phyloP scores from a whole-genome alignment of 2,329 filamentous ascomycete species.

The Trichoderma asperellum region DNA sequence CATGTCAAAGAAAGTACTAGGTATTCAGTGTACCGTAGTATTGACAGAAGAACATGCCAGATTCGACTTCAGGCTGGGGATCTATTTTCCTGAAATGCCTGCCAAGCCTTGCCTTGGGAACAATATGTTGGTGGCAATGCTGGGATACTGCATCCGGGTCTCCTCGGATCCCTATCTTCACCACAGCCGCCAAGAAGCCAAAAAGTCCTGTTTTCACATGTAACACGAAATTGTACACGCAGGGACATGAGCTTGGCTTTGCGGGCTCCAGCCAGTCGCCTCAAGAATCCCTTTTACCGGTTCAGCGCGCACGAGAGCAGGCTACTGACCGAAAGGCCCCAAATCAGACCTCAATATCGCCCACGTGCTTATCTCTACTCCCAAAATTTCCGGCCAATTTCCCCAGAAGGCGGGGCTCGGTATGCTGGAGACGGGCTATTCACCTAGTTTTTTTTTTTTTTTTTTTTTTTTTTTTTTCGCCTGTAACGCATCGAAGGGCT shows the following conservation, averaged over 20 bases:
- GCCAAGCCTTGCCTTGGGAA: background rate
- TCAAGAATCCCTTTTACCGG: background rate
- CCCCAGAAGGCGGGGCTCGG: constrained; percentile 23
- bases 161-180: background rate
- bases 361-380: constrained; percentile 26
- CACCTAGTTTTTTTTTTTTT: background rate
- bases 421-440: constrained; percentile 5
- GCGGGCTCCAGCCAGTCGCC: background rate
- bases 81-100: background rate
- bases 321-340: constrained; percentile 10
- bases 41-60: background rate
- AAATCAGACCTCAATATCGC: constrained; percentile 17
- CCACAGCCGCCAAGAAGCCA: background rate
- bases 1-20: background rate
- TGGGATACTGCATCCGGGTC: background rate
- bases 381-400: constrained; percentile 9
- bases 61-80: constrained; percentile 9
- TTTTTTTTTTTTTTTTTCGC: background rate
- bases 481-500: background rate
- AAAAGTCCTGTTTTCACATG: background rate
- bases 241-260: background rate
- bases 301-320: constrained; percentile 3
- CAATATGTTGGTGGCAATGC: background rate
- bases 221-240: background rate
- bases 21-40: background rate